Evolutionary conservation across 176 grass and related monocot species (phyloP), one percentile per base, ranked within the genome.

Genomic region (Cenchrus americanus): DNA sequence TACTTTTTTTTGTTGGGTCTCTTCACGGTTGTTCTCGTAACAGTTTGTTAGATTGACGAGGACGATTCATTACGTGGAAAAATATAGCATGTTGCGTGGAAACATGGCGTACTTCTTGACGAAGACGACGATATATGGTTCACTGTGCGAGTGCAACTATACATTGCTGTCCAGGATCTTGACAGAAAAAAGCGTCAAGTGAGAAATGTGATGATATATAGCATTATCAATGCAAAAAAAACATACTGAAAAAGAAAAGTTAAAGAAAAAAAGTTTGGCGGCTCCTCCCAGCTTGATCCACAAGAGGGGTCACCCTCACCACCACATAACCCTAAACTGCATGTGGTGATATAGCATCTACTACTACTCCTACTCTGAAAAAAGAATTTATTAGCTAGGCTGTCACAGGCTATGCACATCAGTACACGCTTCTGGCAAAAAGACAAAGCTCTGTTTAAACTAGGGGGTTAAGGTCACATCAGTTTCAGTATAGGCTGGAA

Each of bases 401-500:
- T 62, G 77, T 53, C 46, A n/a, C 8, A 44, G 43, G 43, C 43
- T 53, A 52, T 48, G 19, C 27, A 30, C 27, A 30, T 30, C 27
- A 30, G 27, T 30, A 30, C 48, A 18, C 55, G 70, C 70, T 82
- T 83, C 85, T 71, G 46, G 55, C 80, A 77, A 44, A 44, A 76
- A 76, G 23, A 80, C 58, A 86, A 63, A 10, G 22, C 22, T 55
- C 68, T 71, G 61, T 71, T 17, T 86, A 73, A 66, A 49, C 46
- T 66, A 67, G 41, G 19, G 18, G 17, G n/a, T 50, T 75, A 19
- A 81, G 2, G 73, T 90, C 84, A 86, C 88, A 78, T 90, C 79
- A 59, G 27, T 57, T 30, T 76, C n/a, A 21, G 30, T 49, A 30
- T 30, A 61, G 17, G 41, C 59, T 61, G 75, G 78, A 50, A 55